phyloP scores from a whole-genome alignment of 192 early-diverging fungal genomes.

The Dissophora ornata region DNA sequence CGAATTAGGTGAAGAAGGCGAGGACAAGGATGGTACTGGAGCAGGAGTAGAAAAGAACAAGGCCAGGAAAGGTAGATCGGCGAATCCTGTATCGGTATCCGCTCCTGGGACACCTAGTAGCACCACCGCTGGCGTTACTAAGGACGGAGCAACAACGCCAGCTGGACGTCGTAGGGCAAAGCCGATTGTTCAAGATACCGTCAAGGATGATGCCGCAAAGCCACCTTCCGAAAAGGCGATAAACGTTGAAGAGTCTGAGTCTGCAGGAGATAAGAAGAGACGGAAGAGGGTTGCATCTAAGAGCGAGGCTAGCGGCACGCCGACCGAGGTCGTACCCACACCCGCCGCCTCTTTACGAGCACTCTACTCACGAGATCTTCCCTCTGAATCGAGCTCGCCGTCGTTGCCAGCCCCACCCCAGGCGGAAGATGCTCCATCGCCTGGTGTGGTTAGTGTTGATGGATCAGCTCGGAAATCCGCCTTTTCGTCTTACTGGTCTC shows the following conservation, averaged over 20 bases:
- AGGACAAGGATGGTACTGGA: conserved; percentile 16
- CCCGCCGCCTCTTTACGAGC: conserved; percentile 43
- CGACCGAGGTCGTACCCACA: background rate
- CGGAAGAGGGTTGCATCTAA: conserved; percentile 34
- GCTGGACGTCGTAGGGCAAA: conserved; percentile 24
- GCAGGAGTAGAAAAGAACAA: conserved; percentile 11
- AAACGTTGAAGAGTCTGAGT: conserved; percentile 17
- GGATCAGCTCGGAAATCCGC: conserved; percentile 32
- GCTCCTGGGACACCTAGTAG: conserved; percentile 12
- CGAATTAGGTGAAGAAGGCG: background rate
- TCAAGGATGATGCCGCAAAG: conserved; percentile 14
- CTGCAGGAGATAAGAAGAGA: conserved; percentile 11
- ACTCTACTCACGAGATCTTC: conserved; percentile 36
- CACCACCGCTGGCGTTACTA: background rate
- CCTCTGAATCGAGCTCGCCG: conserved; percentile 20
- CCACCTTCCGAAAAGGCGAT: background rate
- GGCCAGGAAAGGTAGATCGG: conserved; percentile 20
- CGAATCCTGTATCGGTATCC: background rate
- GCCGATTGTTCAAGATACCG: conserved; percentile 5
- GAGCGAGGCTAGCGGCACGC: conserved; percentile 5
- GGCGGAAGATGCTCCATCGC: conserved; percentile 7
- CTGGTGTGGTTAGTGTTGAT: conserved; percentile 13
- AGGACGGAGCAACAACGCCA: background rate
- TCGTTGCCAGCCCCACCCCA: background rate
- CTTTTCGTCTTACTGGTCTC: conserved; percentile 92